Conservation (phyloP, 2,329 filamentous ascomycete species). For the Lachnellula occidentalis region DNA sequence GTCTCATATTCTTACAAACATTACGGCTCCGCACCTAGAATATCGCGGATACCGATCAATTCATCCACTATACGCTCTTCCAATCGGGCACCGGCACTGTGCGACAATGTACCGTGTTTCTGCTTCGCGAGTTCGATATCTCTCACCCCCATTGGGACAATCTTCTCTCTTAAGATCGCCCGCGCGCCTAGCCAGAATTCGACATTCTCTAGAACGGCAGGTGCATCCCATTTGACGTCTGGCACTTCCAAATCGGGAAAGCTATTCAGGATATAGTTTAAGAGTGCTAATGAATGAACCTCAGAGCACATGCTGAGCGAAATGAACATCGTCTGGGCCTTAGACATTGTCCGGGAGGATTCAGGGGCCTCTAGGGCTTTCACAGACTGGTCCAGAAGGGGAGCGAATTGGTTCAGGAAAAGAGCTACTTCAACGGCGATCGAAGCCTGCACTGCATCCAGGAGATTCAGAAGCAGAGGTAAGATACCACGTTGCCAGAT, state of each 20-base stretch:
- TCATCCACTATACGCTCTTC: background rate
- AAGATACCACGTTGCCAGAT: slow-evolving; percentile 89
- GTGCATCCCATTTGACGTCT: slow-evolving; percentile 68
- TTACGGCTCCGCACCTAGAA: background rate
- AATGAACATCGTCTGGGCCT: slow-evolving; percentile 53
- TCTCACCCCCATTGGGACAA: slow-evolving; percentile 66
- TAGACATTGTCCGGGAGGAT: slow-evolving; percentile 43
- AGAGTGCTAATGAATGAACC: slow-evolving; percentile 70
- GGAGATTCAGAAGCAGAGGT: slow-evolving; percentile 81
- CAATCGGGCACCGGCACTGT: background rate
- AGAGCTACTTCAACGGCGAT: slow-evolving; percentile 79
- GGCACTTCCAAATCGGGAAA: slow-evolving; percentile 67
- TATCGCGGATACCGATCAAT: background rate
- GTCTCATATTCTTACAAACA: background rate
- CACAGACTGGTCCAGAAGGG: slow-evolving; percentile 67
- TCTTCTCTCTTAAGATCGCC: slow-evolving; percentile 62
- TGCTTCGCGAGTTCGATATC: slow-evolving; percentile 58
- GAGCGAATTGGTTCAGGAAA: slow-evolving; percentile 85
- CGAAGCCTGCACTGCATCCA: slow-evolving; percentile 73
- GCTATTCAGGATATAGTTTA: slow-evolving; percentile 65
- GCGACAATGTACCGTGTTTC: slow-evolving; percentile 21
- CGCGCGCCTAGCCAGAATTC: slow-evolving; percentile 73
- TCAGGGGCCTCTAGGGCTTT: slow-evolving; percentile 63
- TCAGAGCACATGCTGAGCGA: slow-evolving; percentile 71
- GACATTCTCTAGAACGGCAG: slow-evolving; percentile 70